Evolutionary conservation across 345 rosid genomes (phyloP).

Genomic region (Eucalyptus fibrosa): DNA sequence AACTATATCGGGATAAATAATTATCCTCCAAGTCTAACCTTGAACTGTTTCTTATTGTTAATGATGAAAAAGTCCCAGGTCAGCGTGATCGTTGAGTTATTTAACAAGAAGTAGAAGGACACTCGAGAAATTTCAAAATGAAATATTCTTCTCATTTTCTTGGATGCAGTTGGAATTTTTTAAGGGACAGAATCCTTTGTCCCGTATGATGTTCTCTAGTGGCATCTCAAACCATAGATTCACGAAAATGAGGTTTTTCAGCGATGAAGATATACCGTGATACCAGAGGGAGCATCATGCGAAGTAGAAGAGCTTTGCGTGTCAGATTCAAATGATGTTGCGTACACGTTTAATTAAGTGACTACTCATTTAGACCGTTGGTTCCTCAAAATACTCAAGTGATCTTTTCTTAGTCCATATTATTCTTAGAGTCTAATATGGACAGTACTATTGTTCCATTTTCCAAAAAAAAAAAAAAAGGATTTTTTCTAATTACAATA

Average conservation of each 20-base stretch:
- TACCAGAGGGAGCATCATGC: neutral
- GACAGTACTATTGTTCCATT: neutral
- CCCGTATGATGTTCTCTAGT: neutral
- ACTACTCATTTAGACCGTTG: neutral
- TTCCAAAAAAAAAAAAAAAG: neutral
- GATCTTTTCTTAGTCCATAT: neutral
- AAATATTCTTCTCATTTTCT: neutral
- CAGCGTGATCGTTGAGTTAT: neutral
- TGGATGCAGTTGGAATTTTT: neutral
- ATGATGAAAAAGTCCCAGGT: neutral
- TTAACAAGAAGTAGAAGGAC: neutral
- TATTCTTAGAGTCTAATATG: neutral
- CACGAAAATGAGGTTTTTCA: neutral
- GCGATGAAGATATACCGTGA: neutral
- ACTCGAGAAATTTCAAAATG: neutral
- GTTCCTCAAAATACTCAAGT: neutral
- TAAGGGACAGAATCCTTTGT: neutral
- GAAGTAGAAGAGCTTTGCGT: neutral
- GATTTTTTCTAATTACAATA: neutral
- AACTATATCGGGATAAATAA: rapidly evolving
- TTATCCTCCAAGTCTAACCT: neutral
- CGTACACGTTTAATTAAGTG: neutral
- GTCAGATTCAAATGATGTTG: neutral
- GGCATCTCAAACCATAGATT: neutral
- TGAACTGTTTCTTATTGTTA: neutral